Evolutionary conservation across 495 filamentous ascomycete species (phyloP), one percentile per base, ranked within the genome.

Genomic region (Penicillium coprophilum): DNA sequence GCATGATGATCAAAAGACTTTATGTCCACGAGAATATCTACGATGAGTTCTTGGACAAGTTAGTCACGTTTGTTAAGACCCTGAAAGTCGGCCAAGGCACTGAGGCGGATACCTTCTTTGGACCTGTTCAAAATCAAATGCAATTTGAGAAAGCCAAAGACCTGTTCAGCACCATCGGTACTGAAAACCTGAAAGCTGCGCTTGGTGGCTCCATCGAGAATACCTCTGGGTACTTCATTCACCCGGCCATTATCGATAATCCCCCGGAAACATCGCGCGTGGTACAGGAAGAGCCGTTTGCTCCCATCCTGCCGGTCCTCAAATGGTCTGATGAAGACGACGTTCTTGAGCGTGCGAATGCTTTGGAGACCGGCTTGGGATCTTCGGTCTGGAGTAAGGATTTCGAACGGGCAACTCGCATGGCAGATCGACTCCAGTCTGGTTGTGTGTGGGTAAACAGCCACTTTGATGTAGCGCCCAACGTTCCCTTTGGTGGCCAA

Each of bases 1-100:
- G 83, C 67, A 76, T 85, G 51, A 79, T 79, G 31, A 77, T 80
- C 28, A 89, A 89, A 68, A 79, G 87, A 5, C 74, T 90, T 56
- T 89, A 88, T 64, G 80, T 90, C 20, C 87, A 89, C 70, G 80
- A 87, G 59, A 71, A 70, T 13, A 84, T 89, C 59, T 89, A 88
- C 70, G 78, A 85, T 32, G 64, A 72, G 40, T 89, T 90, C 70
- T 65, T 84, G 8, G 64, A 75, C 10, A 70, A 71, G 7, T 71
- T 89, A 55, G 73, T 85, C 28, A 63, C 77, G 13, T 83, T 82
- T 61, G 79, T 83, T 13, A 79, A 83, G 63, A 63, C 53, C 15
- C 74, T 82, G 49, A 72, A 72, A 30, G 73, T 81, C 2, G 75
- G 79, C 34, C 72, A 76, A n/a, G 77, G 77, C 5, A 67, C 64